These are phyloP conservation scores for Lolium perenne DNA, from an alignment of 176 grass and related monocot species.

Conservation along the genomic window DNA sequence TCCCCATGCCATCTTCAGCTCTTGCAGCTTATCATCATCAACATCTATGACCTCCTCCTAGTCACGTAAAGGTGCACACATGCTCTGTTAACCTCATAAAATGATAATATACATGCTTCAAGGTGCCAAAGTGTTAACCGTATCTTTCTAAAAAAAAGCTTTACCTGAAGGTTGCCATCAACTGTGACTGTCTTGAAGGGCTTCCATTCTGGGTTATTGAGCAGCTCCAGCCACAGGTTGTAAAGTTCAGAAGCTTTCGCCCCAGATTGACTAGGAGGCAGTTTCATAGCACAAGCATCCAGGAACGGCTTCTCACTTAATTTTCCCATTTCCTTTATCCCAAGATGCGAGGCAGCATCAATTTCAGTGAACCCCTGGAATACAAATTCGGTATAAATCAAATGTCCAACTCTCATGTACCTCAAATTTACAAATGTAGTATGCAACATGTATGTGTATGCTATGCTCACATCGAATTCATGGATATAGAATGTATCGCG, in stretches of 20 bases:
- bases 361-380: slow-evolving; percentile 14
- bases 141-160: neutral
- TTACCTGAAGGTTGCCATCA: slow-evolving; percentile 5
- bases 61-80: neutral
- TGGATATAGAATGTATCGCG: neutral
- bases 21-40: slow-evolving; percentile 41
- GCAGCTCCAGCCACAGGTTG: neutral
- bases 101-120: slow-evolving; percentile 10
- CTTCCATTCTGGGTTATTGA: neutral
- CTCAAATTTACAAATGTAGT: neutral
- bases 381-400: neutral
- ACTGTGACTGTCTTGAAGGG: neutral
- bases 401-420: neutral
- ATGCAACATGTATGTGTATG: neutral
- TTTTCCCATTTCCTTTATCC: neutral
- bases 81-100: neutral
- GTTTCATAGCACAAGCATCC: slow-evolving; percentile 8
- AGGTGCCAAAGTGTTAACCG: neutral
- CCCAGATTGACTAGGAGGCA: neutral
- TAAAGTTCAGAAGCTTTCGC: neutral
- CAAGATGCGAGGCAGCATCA: neutral
- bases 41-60: slow-evolving; percentile 36
- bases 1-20: too few relatives aligned
- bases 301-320: slow-evolving; percentile 8
- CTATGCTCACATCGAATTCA: neutral